phyloP scores from a whole-genome alignment of 129 eudicot genomes.

The Daucus carota region DH1_v3.0 NC_030381.2:54480001-54480500 shows the following conservation, averaged over 20 bases:
- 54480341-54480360: neutral
- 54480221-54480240: constrained; percentile 40
- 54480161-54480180: constrained; percentile 70
- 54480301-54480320: neutral
- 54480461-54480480: constrained; percentile 26
- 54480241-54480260: constrained; percentile 48
- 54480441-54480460: constrained; percentile 56
- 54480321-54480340: neutral
- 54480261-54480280: constrained; percentile 37
- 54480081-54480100: neutral
- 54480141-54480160: neutral
- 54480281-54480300: constrained; percentile 64
- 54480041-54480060: neutral
- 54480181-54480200: constrained; percentile 56
- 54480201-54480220: constrained; percentile 43
- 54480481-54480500: neutral
- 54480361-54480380: neutral
- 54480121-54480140: neutral
- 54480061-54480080: neutral
- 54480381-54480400: constrained; percentile 35
- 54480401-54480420: constrained; percentile 73
- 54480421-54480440: constrained; percentile 91
- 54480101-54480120: neutral
- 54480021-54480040: neutral
- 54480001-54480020: neutral